These are phyloP conservation scores for Podospora pseudopauciseta DNA, from an alignment of 495 filamentous ascomycete genomes.

Conservation along the genomic window DNA sequence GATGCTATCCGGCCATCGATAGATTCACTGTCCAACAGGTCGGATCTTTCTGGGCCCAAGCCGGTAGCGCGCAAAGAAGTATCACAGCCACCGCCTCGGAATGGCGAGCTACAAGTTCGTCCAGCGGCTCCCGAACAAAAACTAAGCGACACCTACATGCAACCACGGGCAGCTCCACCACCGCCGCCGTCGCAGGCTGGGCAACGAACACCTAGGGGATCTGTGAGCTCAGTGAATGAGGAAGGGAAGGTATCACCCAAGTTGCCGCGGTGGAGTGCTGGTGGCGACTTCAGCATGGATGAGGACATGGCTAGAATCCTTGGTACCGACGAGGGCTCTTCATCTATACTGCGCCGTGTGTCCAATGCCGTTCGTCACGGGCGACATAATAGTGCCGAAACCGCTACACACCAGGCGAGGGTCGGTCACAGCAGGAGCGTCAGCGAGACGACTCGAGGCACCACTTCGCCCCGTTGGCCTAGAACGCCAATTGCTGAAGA, in stretches of 20 bases:
- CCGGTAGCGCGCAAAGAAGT: conserved; percentile 48
- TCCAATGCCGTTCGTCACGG: conserved; percentile 92
- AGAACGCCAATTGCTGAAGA: conserved; percentile 71
- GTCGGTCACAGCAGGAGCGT: conserved; percentile 50
- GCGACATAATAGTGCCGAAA: conserved; percentile 70
- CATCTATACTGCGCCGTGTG: conserved; percentile 78
- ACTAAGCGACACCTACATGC: conserved; percentile 57
- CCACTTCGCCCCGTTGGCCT: conserved; percentile 60
- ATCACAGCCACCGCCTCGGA: conserved; percentile 35
- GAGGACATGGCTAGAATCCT: conserved; percentile 85
- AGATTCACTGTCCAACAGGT: conserved; percentile 34
- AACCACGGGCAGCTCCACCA: conserved; percentile 57
- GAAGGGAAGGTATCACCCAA: conserved; percentile 67
- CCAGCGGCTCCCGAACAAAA: conserved; percentile 41
- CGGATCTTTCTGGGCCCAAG: conserved; percentile 32
- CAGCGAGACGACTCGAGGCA: conserved; percentile 55
- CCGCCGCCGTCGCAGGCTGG: conserved; percentile 42
- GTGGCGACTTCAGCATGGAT: conserved; percentile 81
- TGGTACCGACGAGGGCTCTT: conserved; percentile 61
- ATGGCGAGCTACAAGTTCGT: conserved; percentile 34
- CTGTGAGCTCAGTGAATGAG: conserved; percentile 48
- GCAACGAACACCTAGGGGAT: conserved; percentile 50
- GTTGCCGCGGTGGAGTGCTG: conserved; percentile 66
- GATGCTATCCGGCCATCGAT: conserved; percentile 40
- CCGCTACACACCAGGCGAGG: conserved; percentile 41